A percentile compares a stretch with the other conserved stretches of the same genome.
Conservation (phyloP, 2,329 filamentous ascomycete species). For the Chaetomium olivaceum region DNA sequence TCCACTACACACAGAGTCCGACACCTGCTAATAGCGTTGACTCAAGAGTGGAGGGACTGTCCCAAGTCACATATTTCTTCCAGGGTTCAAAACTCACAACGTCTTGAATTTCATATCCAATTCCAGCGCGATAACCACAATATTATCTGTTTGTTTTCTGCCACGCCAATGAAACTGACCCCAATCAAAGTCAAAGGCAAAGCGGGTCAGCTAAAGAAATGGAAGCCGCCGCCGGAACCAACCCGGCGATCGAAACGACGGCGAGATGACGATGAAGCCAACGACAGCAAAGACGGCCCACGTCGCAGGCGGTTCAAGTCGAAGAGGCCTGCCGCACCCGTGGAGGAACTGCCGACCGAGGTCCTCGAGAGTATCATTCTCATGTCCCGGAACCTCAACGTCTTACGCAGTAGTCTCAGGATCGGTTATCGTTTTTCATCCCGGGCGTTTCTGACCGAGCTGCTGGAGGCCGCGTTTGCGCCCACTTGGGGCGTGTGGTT, state of each 20-base stretch:
- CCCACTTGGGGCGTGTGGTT: constrained; percentile 45
- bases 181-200: constrained; percentile 53
- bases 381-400: constrained; percentile 50
- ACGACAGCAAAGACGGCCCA: background rate
- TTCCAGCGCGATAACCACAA: background rate
- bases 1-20: background rate
- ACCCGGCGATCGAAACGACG: constrained; percentile 22
- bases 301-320: constrained; percentile 17
- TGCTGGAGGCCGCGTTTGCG: constrained; percentile 42
- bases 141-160: background rate
- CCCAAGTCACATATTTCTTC: background rate
- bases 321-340: constrained; percentile 31
- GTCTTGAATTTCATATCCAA: background rate
- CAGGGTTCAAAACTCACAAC: background rate
- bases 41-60: background rate
- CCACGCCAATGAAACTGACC: constrained; percentile 47
- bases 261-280: constrained; percentile 6
- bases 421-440: constrained; percentile 51
- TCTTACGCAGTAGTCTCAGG: constrained; percentile 47
- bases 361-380: constrained; percentile 56
- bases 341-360: constrained; percentile 51
- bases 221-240: constrained; percentile 23
- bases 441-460: constrained; percentile 37
- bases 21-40: background rate
- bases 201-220: constrained; percentile 21